Evolutionary conservation across 352 stramenopile species (phyloP).

Genomic region (Phytophthora ohioensis): DNA sequence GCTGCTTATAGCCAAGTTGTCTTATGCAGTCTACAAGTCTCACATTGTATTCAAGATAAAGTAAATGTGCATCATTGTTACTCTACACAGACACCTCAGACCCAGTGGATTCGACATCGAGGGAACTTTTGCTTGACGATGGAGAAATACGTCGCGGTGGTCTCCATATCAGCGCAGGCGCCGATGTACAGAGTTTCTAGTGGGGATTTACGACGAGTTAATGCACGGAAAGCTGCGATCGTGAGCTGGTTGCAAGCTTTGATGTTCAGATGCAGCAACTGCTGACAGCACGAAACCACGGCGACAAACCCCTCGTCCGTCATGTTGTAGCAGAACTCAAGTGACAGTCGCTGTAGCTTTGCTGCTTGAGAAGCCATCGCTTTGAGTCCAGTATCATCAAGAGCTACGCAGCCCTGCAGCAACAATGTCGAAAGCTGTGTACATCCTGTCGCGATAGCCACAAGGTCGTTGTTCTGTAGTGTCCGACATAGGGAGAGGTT

Average conservation of each 20-base stretch:
- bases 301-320: conserved; percentile 69
- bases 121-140: conserved; percentile 74
- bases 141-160: conserved; percentile 61
- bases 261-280: conserved; percentile 80
- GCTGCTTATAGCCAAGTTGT: conserved; percentile 13
- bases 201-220: conserved; percentile 49
- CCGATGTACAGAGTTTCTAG: conserved; percentile 74
- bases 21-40: conserved; percentile 8
- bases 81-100: conserved; percentile 40
- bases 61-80: conserved; percentile 27
- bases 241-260: conserved; percentile 91
- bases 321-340: conserved; percentile 91
- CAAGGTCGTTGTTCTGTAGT: conserved; percentile 66
- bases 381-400: conserved; percentile 69
- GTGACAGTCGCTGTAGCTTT: conserved; percentile 68
- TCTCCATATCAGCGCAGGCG: conserved; percentile 72
- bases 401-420: conserved; percentile 68
- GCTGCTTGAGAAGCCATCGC: conserved; percentile 47
- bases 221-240: conserved; percentile 54
- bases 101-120: conserved; percentile 74
- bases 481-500: conserved; percentile 82
- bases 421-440: conserved; percentile 52
- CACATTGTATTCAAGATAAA: conserved; percentile 11
- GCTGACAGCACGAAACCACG: conserved; percentile 60
- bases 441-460: conserved; percentile 53